Evolutionary conservation across 1,284 basidiomycete genomes (phyloP), one percentile per base, ranked within the genome.

Genomic region (Rhodotorula sp.): DNA sequence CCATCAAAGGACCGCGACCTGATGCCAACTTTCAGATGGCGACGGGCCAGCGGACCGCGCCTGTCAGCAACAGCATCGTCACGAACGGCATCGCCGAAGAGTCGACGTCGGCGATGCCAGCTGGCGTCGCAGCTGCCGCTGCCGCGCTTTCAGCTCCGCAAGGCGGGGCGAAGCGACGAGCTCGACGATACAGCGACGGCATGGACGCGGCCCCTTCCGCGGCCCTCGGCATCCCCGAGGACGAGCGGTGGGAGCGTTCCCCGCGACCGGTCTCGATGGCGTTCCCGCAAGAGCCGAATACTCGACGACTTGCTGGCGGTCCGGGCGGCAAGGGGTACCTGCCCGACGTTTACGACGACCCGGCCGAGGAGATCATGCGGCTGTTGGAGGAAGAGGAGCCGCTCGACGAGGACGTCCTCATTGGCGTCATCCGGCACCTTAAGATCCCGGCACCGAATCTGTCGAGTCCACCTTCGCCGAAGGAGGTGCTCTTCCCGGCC

Each of bases 401-500:
- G 65, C 84, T 99, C 67, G 97, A 99, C 79, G 92, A 97, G 80
- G 97, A 99, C 80, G 90, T 98, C 56, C 85, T 99, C 34, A 88
- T 93, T 74, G 93, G 94, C 29, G 86, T 99, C 56, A 89, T 99
- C 79, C 88, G 91, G 69, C 91, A 92, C 67, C 84, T 99, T 78
- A 97, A 96, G 85, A 95, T 98, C 68, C 94, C 96, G 23, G 87
- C 90, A 26, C 92, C 97, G 1, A 94, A 90, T 79, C 85, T 93
- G 67, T 91, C 91, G 68, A 97, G 93, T 80, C 92, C 94, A 2
- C 92, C 94, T 26, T 89, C 90, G 46, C 90, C 95, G 73, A 99
- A 98, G 83, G 97, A 99, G 82, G 95, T 99, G 67, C 86, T 99
- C 57, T 99, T 99, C 90, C 97, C 97, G 7, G 96, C 97, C n/a